Conservation (phyloP, 2,329 filamentous ascomycete species). For the Sporothrix humicola region DNA sequence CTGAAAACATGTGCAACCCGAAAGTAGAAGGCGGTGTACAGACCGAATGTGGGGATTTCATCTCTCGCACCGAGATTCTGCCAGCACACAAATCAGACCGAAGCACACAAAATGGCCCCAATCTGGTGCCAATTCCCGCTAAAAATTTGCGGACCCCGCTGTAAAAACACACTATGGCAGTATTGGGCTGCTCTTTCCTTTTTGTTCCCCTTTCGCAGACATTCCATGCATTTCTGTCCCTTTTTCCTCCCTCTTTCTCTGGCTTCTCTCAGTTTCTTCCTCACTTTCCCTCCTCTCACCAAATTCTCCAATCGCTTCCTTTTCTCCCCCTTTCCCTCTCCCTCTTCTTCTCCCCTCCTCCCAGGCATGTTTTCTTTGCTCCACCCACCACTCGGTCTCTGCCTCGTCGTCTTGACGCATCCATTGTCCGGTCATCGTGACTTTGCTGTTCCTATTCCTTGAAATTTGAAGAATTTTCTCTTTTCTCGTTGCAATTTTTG, state of each 20-base stretch:
- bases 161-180: slow-evolving; percentile 37
- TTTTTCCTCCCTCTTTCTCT: slow-evolving; percentile 17
- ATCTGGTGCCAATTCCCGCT: slow-evolving; percentile 23
- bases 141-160: slow-evolving; percentile 21
- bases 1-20: neutral
- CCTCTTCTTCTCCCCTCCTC: neutral
- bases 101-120: neutral
- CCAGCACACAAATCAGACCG: slow-evolving; percentile 20
- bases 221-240: slow-evolving; percentile 39
- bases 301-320: slow-evolving; percentile 14
- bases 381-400: slow-evolving; percentile 24
- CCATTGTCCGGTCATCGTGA: slow-evolving; percentile 10
- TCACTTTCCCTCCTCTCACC: neutral
- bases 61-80: slow-evolving; percentile 27
- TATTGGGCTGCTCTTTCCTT: no score
- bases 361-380: slow-evolving; percentile 28
- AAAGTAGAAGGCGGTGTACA: slow-evolving; percentile 10
- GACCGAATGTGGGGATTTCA: neutral
- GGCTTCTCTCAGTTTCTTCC: neutral
- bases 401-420: slow-evolving; percentile 5
- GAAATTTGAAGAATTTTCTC: neutral
- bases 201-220: slow-evolving; percentile 32
- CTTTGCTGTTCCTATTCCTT: slow-evolving; percentile 28
- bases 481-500: neutral
- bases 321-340: neutral